These are phyloP conservation scores for Saturnispora besseyi DNA, from an alignment of 805 yeast species.

Conservation along the genomic window DNA sequence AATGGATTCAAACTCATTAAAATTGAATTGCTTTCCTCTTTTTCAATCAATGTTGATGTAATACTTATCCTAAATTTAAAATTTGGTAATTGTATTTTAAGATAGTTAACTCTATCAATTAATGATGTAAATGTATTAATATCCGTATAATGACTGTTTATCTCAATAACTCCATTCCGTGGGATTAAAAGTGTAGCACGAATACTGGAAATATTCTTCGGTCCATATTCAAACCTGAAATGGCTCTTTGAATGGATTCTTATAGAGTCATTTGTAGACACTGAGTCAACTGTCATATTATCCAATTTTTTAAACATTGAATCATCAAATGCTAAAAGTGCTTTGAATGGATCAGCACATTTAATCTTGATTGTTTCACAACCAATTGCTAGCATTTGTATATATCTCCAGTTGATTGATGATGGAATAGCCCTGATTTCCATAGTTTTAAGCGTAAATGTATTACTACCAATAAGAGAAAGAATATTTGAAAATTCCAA, in stretches of 20 bases:
- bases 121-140: neutral
- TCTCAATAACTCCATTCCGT: constrained; percentile 1
- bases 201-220: neutral
- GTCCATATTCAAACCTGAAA: neutral
- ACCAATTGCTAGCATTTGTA: constrained; percentile 6
- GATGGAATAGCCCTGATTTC: constrained; percentile 4
- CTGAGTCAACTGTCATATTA: neutral
- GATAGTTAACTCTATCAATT: neutral
- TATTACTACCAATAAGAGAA: neutral
- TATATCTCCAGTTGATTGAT: constrained; percentile 1
- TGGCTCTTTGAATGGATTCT: neutral
- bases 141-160: neutral
- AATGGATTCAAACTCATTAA: neutral
- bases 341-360: neutral
- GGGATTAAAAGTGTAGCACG: neutral
- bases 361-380: constrained; percentile 5
- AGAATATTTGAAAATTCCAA: constrained; percentile 1
- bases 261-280: neutral
- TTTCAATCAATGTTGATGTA: neutral
- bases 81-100: neutral
- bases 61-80: neutral
- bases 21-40: neutral
- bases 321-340: constrained; percentile 4
- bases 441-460: constrained; percentile 1
- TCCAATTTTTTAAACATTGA: constrained; percentile 7